phyloP scores from a whole-genome alignment of 1,284 basidiomycete species.

The Pseudozyma flocculosa region DNA sequence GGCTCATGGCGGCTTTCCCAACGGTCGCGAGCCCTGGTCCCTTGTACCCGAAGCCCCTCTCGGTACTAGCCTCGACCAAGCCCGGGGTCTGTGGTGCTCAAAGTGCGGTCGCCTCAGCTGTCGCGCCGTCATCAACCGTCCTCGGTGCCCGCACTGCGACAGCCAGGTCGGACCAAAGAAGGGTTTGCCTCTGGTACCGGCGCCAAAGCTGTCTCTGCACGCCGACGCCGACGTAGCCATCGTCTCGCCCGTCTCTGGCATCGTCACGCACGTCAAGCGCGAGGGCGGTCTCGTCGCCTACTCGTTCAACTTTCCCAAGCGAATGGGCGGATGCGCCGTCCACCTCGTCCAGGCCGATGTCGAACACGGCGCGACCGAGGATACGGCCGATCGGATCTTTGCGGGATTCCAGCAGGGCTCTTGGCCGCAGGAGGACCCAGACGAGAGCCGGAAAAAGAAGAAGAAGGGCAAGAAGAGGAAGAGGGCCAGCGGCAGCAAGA shows the following conservation, averaged over 20 bases:
- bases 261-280: constrained; percentile 4
- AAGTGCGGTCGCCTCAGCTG: constrained; percentile 31
- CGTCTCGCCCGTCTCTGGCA: constrained; percentile 9
- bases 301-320: constrained; percentile 11
- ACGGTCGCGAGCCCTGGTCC: constrained; percentile 8
- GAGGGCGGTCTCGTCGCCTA: constrained; percentile 9
- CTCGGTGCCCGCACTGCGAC: constrained; percentile 20
- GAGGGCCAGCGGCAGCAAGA: not conserved
- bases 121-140: constrained; percentile 16
- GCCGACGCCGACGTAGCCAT: constrained; percentile 8
- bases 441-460: not conserved
- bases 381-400: constrained; percentile 17
- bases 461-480: not conserved
- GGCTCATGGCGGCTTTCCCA: constrained; percentile 11
- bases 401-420: constrained; percentile 9
- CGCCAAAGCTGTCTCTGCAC: constrained; percentile 1
- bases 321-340: constrained; percentile 22
- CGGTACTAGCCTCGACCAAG: constrained; percentile 12
- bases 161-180: constrained; percentile 6
- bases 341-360: constrained; percentile 29
- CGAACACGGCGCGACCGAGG: constrained; percentile 5
- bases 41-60: constrained; percentile 10
- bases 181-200: constrained; percentile 6
- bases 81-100: constrained; percentile 20
- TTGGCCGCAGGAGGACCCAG: constrained; percentile 8